Base-by-base conservation (phyloP, 1,284 basidiomycete genomes). In the Sanguinoderma infundibulare region DNA sequence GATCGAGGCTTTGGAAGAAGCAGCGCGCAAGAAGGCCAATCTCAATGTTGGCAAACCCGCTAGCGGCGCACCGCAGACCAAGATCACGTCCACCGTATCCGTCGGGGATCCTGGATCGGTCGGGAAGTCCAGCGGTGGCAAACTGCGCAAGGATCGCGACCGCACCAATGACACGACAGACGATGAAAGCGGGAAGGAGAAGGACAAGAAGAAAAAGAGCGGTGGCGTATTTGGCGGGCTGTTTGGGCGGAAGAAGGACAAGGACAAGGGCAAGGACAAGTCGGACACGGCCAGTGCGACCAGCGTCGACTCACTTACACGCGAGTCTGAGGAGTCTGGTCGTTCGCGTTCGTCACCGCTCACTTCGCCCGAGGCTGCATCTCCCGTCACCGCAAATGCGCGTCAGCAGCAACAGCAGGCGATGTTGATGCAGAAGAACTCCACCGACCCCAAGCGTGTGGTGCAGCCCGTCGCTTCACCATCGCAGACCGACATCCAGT, bases 241-340 rank as follows among this genome's bases (percentile, higher is more conserved):
- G 49, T 96, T 96, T 72, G 81, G 83, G 14, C 79, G 90, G 54
- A 89, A 85, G 73, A 91, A 89, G 75, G 91, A 93, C 73, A 94
- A 94, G 77, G 49, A 51, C 30, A 93, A 91, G 73, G 86, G 85
- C 40, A 85, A 84, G 70, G 79, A 77, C 78, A 81, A 83, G 65
- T 72, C 83, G 74, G 61, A 81, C 76, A 68, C 78, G 67, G 69
- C 57, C 68, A 75, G 68, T 65, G 57, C 58, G 17, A 57, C 62
- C 42, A 73, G 69, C 51, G 61, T 69, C 17, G 60, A 74, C 68
- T 71, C 69, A 26, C 71, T 71, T 44, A 57, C 67, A 52, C 77
- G 84, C 28, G 72, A 73, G 24, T 87, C 85, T 1, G 83, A 84
- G 52, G 86, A 87, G 30, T 86, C 85, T 20, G 80, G 40, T 83